Percentiles rank a stretch among this genome's conserved stretches.
Evolutionary conservation across 192 early-diverging fungal species (phyloP).

Genomic region (Linderina pennispora): DNA sequence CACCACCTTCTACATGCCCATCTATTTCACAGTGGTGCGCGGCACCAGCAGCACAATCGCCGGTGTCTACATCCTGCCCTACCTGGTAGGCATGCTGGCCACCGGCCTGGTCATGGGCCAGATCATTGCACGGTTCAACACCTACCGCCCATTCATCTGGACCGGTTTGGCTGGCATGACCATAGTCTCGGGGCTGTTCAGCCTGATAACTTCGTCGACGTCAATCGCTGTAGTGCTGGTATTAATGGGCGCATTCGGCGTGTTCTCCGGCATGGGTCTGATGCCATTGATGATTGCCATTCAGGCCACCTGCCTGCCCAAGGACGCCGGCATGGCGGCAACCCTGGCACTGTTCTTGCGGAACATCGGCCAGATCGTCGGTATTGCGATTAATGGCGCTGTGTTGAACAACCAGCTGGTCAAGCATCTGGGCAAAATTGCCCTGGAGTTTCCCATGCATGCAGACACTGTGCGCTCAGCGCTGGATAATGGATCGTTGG

Average conservation of each 20-base stretch:
- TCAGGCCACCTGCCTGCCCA: slow-evolving; percentile 14
- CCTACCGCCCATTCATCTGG: slow-evolving; percentile 32
- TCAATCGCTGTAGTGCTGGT: slow-evolving; percentile 9
- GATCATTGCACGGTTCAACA: slow-evolving; percentile 12
- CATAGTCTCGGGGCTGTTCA: slow-evolving; percentile 13
- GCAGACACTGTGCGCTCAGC: too few species aligned
- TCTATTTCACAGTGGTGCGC: slow-evolving; percentile 23
- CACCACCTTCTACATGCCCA: slow-evolving; percentile 22
- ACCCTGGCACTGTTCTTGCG: slow-evolving; percentile 15
- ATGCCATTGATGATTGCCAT: slow-evolving; percentile 22
- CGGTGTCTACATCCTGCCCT: slow-evolving; percentile 23
- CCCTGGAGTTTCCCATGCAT: slow-evolving; percentile 10
- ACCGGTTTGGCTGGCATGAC: slow-evolving; percentile 14
- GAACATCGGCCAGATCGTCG: slow-evolving; percentile 21
- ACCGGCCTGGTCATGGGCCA: slow-evolving; percentile 15
- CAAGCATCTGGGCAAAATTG: background rate
- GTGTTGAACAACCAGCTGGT: slow-evolving; percentile 31
- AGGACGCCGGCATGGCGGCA: slow-evolving; percentile 17
- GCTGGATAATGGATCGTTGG: too few species aligned
- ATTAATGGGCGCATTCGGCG: slow-evolving; percentile 18
- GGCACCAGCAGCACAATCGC: slow-evolving; percentile 12
- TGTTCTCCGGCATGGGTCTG: slow-evolving; percentile 16
- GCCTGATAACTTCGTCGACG: slow-evolving; percentile 12
- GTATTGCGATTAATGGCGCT: slow-evolving; percentile 21
- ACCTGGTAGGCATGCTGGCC: slow-evolving; percentile 20